Evolutionary conservation across 2,329 filamentous ascomycete genomes (phyloP).

Genomic region (Aureobasidium namibiae): DNA sequence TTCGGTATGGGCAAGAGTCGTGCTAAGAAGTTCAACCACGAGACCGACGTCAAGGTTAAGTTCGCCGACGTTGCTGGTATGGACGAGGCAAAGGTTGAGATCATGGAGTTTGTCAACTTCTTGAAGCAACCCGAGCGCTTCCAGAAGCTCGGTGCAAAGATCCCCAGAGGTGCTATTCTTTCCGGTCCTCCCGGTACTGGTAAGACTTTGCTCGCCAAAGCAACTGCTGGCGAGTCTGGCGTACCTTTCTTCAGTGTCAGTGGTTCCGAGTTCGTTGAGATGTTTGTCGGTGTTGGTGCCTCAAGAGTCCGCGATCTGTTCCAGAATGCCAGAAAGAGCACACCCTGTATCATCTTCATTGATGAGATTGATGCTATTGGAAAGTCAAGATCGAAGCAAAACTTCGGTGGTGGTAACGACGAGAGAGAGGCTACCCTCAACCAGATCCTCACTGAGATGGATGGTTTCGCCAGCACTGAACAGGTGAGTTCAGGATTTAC

Average conservation of each 20-base stretch:
- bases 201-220: constrained; percentile 95
- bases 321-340: constrained; percentile 86
- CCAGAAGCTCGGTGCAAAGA: constrained; percentile 91
- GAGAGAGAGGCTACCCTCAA: constrained; percentile 96
- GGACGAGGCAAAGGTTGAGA: constrained; percentile 96
- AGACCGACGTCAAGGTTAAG: constrained; percentile 92
- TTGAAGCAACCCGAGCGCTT: constrained; percentile 88
- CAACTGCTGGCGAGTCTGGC: constrained; percentile 90
- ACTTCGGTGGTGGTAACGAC: constrained; percentile 85
- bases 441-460: constrained; percentile 98
- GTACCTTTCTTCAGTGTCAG: constrained; percentile 98
- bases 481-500: constrained; percentile 38
- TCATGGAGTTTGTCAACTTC: constrained; percentile 99
- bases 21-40: constrained; percentile 95
- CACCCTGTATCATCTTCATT: constrained; percentile 98
- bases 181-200: constrained; percentile 97
- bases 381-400: constrained; percentile 74
- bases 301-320: constrained; percentile 94
- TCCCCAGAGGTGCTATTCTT: constrained; percentile 90
- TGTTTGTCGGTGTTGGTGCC: constrained; percentile 98
- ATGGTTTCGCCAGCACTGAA: constrained; percentile 94
- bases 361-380: constrained; percentile 99
- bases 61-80: constrained; percentile 95
- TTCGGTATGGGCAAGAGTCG: constrained; percentile 95
- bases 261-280: constrained; percentile 97